Conservation (phyloP, 208 protist genomes). For the Wallacemonas collosoma region DNA sequence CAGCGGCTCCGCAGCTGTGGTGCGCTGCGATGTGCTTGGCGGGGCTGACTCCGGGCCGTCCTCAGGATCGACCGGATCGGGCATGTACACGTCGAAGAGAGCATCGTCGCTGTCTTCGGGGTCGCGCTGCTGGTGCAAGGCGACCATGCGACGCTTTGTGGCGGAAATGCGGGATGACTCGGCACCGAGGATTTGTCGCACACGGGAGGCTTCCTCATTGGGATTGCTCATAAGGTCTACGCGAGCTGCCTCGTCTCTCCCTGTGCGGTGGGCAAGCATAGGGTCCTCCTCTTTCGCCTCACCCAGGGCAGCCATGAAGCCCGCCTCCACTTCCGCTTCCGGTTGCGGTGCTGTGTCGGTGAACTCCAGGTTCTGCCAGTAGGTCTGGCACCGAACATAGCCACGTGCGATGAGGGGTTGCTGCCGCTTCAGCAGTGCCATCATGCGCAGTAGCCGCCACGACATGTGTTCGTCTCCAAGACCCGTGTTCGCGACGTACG, state of each 20-base stretch:
- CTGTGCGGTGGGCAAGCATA: neutral
- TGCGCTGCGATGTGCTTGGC: constrained; percentile 13
- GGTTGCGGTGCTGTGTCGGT: neutral
- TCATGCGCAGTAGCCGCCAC: constrained; percentile 39
- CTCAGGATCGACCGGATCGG: constrained; percentile 19
- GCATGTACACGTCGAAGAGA: constrained; percentile 45
- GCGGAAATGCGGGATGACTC: constrained; percentile 17
- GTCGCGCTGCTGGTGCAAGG: constrained; percentile 4
- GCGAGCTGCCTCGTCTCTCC: neutral
- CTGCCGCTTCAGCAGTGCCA: constrained; percentile 27
- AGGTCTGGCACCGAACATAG: constrained; percentile 30
- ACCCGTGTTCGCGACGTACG: constrained; percentile 18
- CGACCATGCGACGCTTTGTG: constrained; percentile 12
- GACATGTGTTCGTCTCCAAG: constrained; percentile 16
- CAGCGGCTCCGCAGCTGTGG: constrained; percentile 4
- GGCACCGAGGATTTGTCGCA: constrained; percentile 5
- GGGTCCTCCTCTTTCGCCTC: neutral
- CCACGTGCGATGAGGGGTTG: constrained; percentile 32
- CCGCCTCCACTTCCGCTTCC: neutral
- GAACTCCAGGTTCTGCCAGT: constrained; percentile 44
- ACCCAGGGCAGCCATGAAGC: neutral
- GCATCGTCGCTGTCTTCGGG: constrained; percentile 23
- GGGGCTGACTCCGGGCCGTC: constrained; percentile 12
- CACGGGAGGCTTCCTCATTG: constrained; percentile 10
- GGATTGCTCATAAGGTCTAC: neutral